A percentile compares a stretch with the other conserved stretches of the same genome.
Evolutionary conservation across 1,284 basidiomycete genomes (phyloP).

Genomic region (Porodaedalea pini): DNA sequence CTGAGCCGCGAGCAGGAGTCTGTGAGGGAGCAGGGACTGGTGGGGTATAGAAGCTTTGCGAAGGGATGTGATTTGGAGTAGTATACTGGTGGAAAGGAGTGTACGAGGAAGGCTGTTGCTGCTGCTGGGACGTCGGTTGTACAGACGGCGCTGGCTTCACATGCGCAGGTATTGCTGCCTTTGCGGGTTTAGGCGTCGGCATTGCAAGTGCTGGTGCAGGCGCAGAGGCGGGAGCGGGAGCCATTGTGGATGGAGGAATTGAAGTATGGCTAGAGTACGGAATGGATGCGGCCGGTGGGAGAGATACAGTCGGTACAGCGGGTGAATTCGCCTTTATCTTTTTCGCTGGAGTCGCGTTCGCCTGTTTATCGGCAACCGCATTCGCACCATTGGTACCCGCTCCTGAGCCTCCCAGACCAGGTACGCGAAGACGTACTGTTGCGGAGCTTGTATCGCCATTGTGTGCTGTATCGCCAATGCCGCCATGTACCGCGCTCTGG

Average conservation of each 20-base stretch:
- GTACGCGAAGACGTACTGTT: conserved; percentile 16
- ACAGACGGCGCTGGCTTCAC: neutral
- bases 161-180: conserved; percentile 2
- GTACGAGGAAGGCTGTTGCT: conserved; percentile 40
- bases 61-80: conserved; percentile 1
- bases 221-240: conserved; percentile 14
- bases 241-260: conserved; percentile 14
- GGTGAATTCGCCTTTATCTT: conserved; percentile 12
- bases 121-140: conserved; percentile 24
- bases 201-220: conserved; percentile 21
- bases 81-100: conserved; percentile 5
- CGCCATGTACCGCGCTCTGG: neutral
- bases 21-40: conserved; percentile 20
- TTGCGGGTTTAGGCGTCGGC: conserved; percentile 16
- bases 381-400: neutral
- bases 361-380: neutral
- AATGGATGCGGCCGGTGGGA: neutral
- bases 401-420: conserved; percentile 5
- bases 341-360: neutral
- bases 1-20: conserved; percentile 22
- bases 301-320: neutral
- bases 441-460: neutral
- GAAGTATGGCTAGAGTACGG: neutral
- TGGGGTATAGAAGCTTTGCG: conserved; percentile 15
- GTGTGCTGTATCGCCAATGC: neutral